Percentiles rank a stretch among this genome's conserved stretches.
These are phyloP conservation scores for Cenococcum geophilum DNA, from an alignment of 495 filamentous ascomycete species.

Conservation along the genomic window DNA sequence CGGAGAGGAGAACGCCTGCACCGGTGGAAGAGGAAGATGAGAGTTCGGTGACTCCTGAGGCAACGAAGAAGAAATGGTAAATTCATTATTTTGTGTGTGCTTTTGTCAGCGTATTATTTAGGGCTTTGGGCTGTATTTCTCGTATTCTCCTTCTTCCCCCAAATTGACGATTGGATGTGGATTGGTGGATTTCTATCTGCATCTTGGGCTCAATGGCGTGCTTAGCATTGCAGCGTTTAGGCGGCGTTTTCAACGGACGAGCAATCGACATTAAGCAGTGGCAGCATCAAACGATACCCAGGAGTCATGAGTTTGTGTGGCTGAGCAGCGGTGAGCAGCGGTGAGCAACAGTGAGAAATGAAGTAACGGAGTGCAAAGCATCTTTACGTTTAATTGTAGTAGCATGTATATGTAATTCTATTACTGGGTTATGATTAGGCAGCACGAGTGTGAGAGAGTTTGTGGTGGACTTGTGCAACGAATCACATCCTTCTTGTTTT, in stretches of 20 bases:
- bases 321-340: no score
- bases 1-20: constrained; percentile 73
- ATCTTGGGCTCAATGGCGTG: neutral
- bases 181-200: neutral
- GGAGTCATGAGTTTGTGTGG: neutral
- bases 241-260: neutral
- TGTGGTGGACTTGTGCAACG: neutral
- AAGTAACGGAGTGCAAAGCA: no score
- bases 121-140: no score
- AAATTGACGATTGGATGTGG: neutral
- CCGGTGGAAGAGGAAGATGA: constrained; percentile 81
- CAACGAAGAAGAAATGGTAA: neutral
- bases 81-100: neutral
- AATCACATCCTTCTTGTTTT: neutral
- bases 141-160: neutral
- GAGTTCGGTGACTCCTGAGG: constrained; percentile 9
- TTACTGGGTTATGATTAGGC: no score
- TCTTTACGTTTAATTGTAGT: no score
- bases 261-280: neutral
- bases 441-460: no score
- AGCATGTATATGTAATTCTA: no score
- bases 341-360: no score
- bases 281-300: neutral
- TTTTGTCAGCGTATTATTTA: constrained; percentile 1
- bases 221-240: neutral